Conservation (phyloP, 441 rosid species). For the Erodium moschatum region DNA sequence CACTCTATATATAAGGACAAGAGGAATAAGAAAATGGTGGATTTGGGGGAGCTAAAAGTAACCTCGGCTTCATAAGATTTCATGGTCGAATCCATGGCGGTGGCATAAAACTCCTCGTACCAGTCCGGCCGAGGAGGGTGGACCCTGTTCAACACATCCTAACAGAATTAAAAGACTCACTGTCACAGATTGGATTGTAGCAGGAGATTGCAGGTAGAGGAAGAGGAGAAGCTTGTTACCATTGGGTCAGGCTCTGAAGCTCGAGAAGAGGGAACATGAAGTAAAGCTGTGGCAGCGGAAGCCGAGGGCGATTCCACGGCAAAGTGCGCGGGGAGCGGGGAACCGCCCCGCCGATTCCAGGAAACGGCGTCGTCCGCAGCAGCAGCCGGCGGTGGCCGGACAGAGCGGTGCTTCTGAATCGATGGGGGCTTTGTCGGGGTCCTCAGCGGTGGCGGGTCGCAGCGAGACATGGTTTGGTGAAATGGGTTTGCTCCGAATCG, state of each 20-base stretch:
- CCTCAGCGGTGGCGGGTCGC: background rate
- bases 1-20: too few species aligned
- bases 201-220: background rate
- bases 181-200: background rate
- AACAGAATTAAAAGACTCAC: background rate
- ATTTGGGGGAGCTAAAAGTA: background rate
- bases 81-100: constrained; percentile 34
- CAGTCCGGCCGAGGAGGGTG: constrained; percentile 74
- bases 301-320: too few species aligned
- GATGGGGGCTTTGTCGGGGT: background rate
- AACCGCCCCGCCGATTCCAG: constrained; percentile 25
- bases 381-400: constrained; percentile 10
- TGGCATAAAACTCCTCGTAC: constrained; percentile 71
- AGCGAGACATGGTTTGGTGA: background rate
- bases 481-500: constrained; percentile 9
- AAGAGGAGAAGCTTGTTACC: constrained; percentile 25
- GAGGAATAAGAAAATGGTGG: constrained; percentile 3
- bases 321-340: too few species aligned
- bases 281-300: constrained; percentile 22
- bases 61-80: constrained; percentile 70
- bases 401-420: background rate
- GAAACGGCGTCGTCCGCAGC: constrained; percentile 47
- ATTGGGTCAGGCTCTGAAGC: constrained; percentile 30
- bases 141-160: constrained; percentile 44
- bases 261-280: constrained; percentile 29